Conservation (phyloP, 129 eudicot genomes). For the Gnaphalium uliginosum region DNA sequence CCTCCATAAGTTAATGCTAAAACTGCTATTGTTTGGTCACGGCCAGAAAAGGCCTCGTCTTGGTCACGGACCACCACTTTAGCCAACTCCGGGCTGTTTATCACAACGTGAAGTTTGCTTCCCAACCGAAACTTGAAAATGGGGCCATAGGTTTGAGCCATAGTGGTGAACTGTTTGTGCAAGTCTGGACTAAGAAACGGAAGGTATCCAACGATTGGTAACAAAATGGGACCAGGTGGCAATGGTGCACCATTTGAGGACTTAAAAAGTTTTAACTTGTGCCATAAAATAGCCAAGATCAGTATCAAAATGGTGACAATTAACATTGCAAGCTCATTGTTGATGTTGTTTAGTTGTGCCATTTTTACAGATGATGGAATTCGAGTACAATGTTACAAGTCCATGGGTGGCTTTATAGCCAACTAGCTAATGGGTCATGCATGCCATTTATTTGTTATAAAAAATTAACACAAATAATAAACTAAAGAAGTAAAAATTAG, state of each 20-base stretch:
- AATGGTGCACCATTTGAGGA: slow-evolving; percentile 14
- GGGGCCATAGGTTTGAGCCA: slow-evolving; percentile 15
- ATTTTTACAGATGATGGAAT: not conserved
- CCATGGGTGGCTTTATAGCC: too few species aligned
- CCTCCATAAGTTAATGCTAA: not conserved
- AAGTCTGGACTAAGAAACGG: not conserved
- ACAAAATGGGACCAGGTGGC: slow-evolving; percentile 15
- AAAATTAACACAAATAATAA: too few species aligned
- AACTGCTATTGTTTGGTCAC: not conserved
- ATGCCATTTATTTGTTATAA: too few species aligned
- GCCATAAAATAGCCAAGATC: slow-evolving; percentile 8
- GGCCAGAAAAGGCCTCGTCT: slow-evolving; percentile 14
- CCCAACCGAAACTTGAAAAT: slow-evolving; percentile 1
- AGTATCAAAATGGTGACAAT: not conserved
- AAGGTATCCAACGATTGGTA: slow-evolving; percentile 10
- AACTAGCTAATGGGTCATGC: too few species aligned
- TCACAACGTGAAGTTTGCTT: slow-evolving; percentile 7
- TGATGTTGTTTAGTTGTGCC: not conserved
- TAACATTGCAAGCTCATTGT: not conserved
- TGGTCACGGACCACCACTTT: slow-evolving; percentile 12
- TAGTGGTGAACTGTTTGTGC: not conserved
- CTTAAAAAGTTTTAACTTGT: not conserved
- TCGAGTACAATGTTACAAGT: not conserved
- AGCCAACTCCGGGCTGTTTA: not conserved
- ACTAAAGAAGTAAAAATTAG: too few species aligned